These are phyloP conservation scores for Phytopythium helicoides DNA, from an alignment of 352 stramenopile genomes.

Conservation along the genomic window DNA sequence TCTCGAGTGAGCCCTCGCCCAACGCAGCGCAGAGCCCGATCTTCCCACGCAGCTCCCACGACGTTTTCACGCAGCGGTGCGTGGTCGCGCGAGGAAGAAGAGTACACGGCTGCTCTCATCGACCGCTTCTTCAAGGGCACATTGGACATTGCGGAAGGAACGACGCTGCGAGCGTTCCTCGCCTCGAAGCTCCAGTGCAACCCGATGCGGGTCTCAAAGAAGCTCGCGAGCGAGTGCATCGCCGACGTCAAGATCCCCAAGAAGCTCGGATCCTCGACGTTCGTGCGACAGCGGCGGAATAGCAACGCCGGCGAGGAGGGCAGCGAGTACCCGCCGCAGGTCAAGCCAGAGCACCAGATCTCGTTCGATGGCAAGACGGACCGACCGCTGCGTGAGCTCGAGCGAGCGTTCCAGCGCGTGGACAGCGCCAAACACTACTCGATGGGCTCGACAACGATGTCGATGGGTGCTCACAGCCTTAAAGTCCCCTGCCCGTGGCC, in stretches of 20 bases:
- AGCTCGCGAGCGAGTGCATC: slow-evolving; percentile 60
- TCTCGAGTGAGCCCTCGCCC: slow-evolving; percentile 18
- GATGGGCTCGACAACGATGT: too few relatives aligned
- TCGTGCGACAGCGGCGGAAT: slow-evolving; percentile 26
- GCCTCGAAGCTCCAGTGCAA: too few relatives aligned
- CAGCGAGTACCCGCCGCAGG: too few relatives aligned
- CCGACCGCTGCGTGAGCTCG: not conserved
- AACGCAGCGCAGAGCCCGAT: slow-evolving; percentile 11
- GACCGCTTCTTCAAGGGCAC: too few relatives aligned
- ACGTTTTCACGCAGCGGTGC: slow-evolving; percentile 53
- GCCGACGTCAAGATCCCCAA: slow-evolving; percentile 70
- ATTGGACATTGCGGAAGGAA: slow-evolving; percentile 61
- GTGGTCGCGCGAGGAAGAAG: slow-evolving; percentile 69
- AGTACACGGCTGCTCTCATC: slow-evolving; percentile 68
- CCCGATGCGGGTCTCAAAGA: too few relatives aligned
- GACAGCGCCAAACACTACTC: slow-evolving; percentile 1
- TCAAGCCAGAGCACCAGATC: too few relatives aligned
- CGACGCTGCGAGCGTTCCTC: too few relatives aligned
- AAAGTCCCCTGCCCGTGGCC: not conserved
- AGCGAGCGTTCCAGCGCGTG: not conserved
- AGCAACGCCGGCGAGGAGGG: not conserved
- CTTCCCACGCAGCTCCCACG: not conserved
- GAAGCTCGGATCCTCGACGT: slow-evolving; percentile 66
- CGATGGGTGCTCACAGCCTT: not conserved
- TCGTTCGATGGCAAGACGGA: too few relatives aligned